Percentiles rank a stretch among this genome's conserved stretches.
These are phyloP conservation scores for Curvularia eragrostidis DNA, from an alignment of 2,329 filamentous ascomycete genomes.

Conservation along the genomic window DNA sequence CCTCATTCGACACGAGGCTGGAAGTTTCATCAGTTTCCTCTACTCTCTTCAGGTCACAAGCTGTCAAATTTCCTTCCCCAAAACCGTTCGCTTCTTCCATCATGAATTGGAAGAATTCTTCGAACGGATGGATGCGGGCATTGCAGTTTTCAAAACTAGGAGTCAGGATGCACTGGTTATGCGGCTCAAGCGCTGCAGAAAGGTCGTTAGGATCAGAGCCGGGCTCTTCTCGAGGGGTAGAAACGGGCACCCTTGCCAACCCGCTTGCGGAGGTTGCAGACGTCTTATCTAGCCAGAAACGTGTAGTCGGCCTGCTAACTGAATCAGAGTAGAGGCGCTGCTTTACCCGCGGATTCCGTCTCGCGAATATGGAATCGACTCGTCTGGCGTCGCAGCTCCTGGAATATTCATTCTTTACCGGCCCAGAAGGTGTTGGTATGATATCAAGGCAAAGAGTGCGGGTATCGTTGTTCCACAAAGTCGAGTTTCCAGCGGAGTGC, in stretches of 20 bases:
- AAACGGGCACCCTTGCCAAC: background rate
- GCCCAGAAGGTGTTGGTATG: background rate
- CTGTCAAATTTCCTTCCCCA: background rate
- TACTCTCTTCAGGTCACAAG: background rate
- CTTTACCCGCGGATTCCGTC: background rate
- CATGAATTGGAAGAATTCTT: background rate
- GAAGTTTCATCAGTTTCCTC: background rate
- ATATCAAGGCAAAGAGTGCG: background rate
- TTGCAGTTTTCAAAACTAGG: too few species aligned
- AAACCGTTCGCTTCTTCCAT: background rate
- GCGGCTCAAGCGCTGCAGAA: background rate
- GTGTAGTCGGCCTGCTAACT: background rate
- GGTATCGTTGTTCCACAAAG: background rate
- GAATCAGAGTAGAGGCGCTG: background rate
- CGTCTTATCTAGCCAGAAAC: background rate
- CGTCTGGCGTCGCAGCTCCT: background rate
- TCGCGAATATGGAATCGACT: constrained; percentile 5
- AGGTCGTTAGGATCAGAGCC: background rate
- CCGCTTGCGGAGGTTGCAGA: background rate
- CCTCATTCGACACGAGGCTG: background rate
- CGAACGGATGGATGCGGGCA: background rate
- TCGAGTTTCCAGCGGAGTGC: background rate
- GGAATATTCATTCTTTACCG: background rate
- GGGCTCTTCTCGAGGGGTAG: background rate
- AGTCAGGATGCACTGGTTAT: too few species aligned